Percentiles rank a stretch among this genome's conserved stretches.
Evolutionary conservation across 192 early-diverging fungal species (phyloP).

Genomic region (Coemansia sp.): DNA sequence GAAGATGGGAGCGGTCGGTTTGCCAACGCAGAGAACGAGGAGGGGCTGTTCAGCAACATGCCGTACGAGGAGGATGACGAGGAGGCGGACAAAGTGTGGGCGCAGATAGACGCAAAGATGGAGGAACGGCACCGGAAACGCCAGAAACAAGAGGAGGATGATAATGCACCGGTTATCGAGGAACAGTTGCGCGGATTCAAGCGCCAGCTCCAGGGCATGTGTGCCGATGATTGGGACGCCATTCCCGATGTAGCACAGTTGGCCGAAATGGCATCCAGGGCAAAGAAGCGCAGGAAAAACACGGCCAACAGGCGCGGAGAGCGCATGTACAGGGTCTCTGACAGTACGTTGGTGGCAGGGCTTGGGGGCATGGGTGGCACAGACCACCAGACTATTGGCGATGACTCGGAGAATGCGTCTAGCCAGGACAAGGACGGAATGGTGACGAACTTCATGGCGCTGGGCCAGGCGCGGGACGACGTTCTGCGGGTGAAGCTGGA

Average conservation of each 20-base stretch:
- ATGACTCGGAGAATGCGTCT: not conserved
- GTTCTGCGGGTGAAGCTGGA: slow-evolving; percentile 91
- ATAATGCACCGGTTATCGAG: slow-evolving; percentile 77
- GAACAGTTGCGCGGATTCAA: slow-evolving; percentile 91
- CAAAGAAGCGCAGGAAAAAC: slow-evolving; percentile 69
- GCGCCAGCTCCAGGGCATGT: slow-evolving; percentile 71
- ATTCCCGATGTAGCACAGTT: slow-evolving; percentile 75
- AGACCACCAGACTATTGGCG: slow-evolving; percentile 51
- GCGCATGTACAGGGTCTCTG: slow-evolving; percentile 60
- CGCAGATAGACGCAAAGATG: slow-evolving; percentile 85
- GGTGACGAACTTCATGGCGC: slow-evolving; percentile 73
- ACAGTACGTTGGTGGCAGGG: slow-evolving; percentile 55
- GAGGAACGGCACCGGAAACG: slow-evolving; percentile 83
- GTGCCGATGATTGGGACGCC: slow-evolving; percentile 84
- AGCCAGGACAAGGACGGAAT: slow-evolving; percentile 17
- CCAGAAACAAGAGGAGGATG: slow-evolving; percentile 63
- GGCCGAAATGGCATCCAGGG: slow-evolving; percentile 55
- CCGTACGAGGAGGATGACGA: slow-evolving; percentile 97
- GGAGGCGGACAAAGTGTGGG: slow-evolving; percentile 94
- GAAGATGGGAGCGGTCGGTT: slow-evolving; percentile 33
- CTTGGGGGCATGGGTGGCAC: slow-evolving; percentile 16
- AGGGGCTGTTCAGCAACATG: slow-evolving; percentile 79
- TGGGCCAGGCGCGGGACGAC: slow-evolving; percentile 90
- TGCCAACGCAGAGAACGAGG: slow-evolving; percentile 93
- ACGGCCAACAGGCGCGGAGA: slow-evolving; percentile 32